phyloP scores from a whole-genome alignment of 306 rosid genomes.

The Delonix regia region DNA sequence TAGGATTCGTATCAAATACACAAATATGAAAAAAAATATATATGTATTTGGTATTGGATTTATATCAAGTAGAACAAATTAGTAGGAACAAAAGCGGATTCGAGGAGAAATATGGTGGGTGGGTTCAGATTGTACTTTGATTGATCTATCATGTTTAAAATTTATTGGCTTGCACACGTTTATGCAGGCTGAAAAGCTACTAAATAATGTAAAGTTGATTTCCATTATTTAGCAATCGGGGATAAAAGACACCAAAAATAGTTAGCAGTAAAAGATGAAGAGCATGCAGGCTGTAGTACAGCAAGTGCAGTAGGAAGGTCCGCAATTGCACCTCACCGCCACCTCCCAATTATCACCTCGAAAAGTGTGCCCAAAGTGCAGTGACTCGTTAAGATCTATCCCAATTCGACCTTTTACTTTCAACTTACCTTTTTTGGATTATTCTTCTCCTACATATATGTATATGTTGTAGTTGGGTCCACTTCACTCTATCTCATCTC shows the following conservation, averaged over 20 bases:
- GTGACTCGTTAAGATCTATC: constrained; percentile 24
- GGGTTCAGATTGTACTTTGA: background rate
- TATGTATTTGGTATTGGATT: background rate
- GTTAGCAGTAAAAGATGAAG: background rate
- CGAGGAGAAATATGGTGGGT: background rate
- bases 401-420: background rate
- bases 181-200: constrained; percentile 35
- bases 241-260: constrained; percentile 13
- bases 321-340: constrained; percentile 33
- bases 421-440: constrained; percentile 18
- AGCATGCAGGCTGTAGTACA: background rate
- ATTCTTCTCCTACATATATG: background rate
- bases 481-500: constrained; percentile 40
- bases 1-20: constrained; percentile 2
- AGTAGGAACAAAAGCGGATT: background rate
- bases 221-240: constrained; percentile 22
- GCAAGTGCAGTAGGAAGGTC: constrained; percentile 1
- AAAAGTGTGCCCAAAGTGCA: constrained; percentile 40
- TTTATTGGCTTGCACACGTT: constrained; percentile 29
- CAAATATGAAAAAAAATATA: background rate
- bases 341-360: constrained; percentile 51
- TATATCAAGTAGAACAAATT: background rate
- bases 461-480: constrained; percentile 31
- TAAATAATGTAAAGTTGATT: constrained; percentile 30
- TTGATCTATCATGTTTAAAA: background rate